A percentile compares a stretch with the other conserved stretches of the same genome.
Evolutionary conservation across 2,329 filamentous ascomycete genomes (phyloP).

Genomic region (Aspergillus chevalieri): DNA sequence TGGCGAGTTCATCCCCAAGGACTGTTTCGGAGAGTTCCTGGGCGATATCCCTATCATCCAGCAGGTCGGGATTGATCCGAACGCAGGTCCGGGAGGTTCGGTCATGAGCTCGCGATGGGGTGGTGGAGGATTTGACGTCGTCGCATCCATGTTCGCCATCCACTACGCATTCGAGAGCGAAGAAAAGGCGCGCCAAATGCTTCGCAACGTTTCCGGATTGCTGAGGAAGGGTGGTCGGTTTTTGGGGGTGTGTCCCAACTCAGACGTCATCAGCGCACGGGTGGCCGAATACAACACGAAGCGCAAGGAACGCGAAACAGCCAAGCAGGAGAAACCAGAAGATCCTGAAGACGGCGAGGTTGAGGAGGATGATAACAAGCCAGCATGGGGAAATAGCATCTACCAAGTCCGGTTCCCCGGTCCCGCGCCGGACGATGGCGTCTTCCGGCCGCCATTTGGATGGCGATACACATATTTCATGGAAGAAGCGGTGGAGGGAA

Average conservation of each 20-base stretch:
- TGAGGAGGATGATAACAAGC: constrained; percentile 58
- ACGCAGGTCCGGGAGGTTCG: constrained; percentile 52
- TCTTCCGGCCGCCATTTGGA: constrained; percentile 89
- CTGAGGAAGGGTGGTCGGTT: constrained; percentile 92
- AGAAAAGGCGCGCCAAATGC: constrained; percentile 81
- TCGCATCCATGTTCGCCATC: constrained; percentile 99
- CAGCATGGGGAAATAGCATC: constrained; percentile 88
- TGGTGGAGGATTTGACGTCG: constrained; percentile 84
- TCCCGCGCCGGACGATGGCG: constrained; percentile 73
- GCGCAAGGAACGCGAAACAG: constrained; percentile 39
- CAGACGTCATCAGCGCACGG: constrained; percentile 73
- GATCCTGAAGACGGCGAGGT: constrained; percentile 41
- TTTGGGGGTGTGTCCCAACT: constrained; percentile 94
- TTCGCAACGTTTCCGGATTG: constrained; percentile 82
- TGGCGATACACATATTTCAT: constrained; percentile 99
- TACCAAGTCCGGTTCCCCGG: constrained; percentile 86
- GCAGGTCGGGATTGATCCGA: constrained; percentile 79
- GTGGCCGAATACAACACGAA: constrained; percentile 71
- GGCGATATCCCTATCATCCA: constrained; percentile 74
- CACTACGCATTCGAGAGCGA: constrained; percentile 97
- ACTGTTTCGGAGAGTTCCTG: constrained; percentile 83
- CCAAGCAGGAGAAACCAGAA: constrained; percentile 34
- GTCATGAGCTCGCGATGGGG: constrained; percentile 59
- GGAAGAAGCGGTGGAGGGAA: constrained; percentile 89
- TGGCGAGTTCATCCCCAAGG: constrained; percentile 80